These are phyloP conservation scores for Sporothrix pallida DNA, from an alignment of 2,329 filamentous ascomycete species.

Conservation along the genomic window DNA sequence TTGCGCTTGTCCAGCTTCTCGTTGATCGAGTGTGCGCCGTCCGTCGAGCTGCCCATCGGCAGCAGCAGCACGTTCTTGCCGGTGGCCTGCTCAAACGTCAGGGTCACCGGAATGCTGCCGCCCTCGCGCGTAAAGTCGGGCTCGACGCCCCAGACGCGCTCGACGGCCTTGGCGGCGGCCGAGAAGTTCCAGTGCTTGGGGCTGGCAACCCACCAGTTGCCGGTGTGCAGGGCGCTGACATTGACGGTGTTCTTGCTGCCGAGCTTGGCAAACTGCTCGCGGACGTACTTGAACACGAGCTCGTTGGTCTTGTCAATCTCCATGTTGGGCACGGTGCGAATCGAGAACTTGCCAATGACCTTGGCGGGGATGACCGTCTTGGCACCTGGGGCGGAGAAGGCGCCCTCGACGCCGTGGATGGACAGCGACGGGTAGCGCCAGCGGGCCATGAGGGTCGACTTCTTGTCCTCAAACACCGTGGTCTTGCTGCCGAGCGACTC, in stretches of 20 bases:
- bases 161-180: constrained; percentile 91
- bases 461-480: constrained; percentile 85
- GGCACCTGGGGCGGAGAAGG: constrained; percentile 88
- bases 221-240: constrained; percentile 81
- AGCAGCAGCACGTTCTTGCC: constrained; percentile 96
- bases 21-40: constrained; percentile 96
- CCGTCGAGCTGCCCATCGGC: constrained; percentile 96
- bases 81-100: constrained; percentile 96
- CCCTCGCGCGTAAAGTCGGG: constrained; percentile 97
- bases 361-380: constrained; percentile 99
- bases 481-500: constrained; percentile 90
- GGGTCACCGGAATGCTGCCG: constrained; percentile 93
- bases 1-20: constrained; percentile 97
- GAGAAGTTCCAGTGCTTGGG: constrained; percentile 99
- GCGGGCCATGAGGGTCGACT: constrained; percentile 89
- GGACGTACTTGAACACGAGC: constrained; percentile 81
- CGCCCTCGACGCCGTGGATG: constrained; percentile 92
- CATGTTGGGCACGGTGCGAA: constrained; percentile 97
- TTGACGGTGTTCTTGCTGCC: constrained; percentile 90
- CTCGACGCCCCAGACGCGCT: constrained; percentile 90
- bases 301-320: constrained; percentile 87
- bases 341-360: constrained; percentile 97
- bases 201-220: constrained; percentile 98
- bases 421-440: constrained; percentile 96
- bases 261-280: constrained; percentile 83